Percentiles rank a stretch among this genome's conserved stretches.
These are phyloP conservation scores for Solanum pimpinellifolium DNA, from an alignment of 257 asterid species.

Conservation along the genomic window DNA sequence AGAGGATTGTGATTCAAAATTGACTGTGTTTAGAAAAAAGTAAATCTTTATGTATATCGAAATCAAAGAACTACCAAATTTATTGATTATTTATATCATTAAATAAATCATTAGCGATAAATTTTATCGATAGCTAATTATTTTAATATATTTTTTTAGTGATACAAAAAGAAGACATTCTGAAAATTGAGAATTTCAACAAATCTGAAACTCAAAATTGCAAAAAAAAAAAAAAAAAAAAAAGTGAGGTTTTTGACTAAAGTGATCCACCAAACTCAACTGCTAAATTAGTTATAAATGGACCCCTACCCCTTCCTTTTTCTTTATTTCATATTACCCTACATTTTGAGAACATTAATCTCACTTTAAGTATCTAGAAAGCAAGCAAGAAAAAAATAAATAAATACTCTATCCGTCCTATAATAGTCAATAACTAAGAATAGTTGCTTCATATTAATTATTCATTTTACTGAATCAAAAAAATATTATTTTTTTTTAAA, in stretches of 20 bases:
- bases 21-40: not conserved
- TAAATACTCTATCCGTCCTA: rapidly evolving
- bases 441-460: too few relatives aligned
- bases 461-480: not conserved
- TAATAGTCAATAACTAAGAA: too few relatives aligned
- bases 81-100: not conserved
- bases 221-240: not conserved
- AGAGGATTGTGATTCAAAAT: not conserved
- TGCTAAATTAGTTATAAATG: not conserved
- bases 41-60: not conserved
- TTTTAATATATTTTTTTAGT: not conserved
- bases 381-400: not conserved
- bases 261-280: not conserved
- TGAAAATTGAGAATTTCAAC: not conserved
- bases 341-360: not conserved
- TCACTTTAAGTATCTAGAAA: not conserved
- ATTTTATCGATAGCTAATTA: not conserved
- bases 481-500: too few relatives aligned
- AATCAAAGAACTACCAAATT: not conserved
- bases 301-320: not conserved
- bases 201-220: not conserved
- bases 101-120: not conserved
- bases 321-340: not conserved
- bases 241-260: not conserved
- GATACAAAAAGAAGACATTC: not conserved